Evolutionary conservation across 768 basidiomycete species (phyloP), one percentile per base, ranked within the genome.

Genomic region (Dentipellis sp.): DNA sequence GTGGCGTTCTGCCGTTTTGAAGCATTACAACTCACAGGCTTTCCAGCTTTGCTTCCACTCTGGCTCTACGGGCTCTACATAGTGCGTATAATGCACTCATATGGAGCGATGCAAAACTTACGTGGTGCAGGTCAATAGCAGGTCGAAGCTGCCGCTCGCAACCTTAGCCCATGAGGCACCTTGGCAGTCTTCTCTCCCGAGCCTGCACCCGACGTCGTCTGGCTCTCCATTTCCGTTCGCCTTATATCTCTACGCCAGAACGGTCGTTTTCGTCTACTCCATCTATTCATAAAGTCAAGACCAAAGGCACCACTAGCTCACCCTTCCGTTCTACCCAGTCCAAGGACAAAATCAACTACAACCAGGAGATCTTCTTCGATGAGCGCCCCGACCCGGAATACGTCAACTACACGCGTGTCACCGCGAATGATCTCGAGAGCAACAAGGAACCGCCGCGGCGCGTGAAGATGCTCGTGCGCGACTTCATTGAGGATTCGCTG

Each of bases 401-500:
- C 50, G 68, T 74, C 58, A 69, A 61, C 62, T 82, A 70, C 74
- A 78, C 69, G 62, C 74, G 78, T 29, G 83, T 94, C 59, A 83
- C 84, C 9, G 87, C 92, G 19, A 84, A 84, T 62, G 78, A 83
- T 55, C 69, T 94, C 58, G 82, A 83, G 61, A 69, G 66, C 56
- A 69, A 71, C 53, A 71, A 68, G 8, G 67, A 70, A 37, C 92
- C 91, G 7, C 94, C 94, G 2, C 80, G 73, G 47, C 75, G 82
- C 53, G 94, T 94, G 55, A 91, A 89, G 70, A 94, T 97, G 91
- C 84, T 98, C 37, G 84, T 86, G 48, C 83, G 97, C 61, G 95
- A 99, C 72, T 99, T 88, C 67, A 93, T 99, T 58, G 93, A 98
- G 66, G 97, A 99, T 67, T 86, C 90, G 8, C 72, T 99, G 38